Conservation (phyloP, 148 eudicot species). For the Silene latifolia region DNA sequence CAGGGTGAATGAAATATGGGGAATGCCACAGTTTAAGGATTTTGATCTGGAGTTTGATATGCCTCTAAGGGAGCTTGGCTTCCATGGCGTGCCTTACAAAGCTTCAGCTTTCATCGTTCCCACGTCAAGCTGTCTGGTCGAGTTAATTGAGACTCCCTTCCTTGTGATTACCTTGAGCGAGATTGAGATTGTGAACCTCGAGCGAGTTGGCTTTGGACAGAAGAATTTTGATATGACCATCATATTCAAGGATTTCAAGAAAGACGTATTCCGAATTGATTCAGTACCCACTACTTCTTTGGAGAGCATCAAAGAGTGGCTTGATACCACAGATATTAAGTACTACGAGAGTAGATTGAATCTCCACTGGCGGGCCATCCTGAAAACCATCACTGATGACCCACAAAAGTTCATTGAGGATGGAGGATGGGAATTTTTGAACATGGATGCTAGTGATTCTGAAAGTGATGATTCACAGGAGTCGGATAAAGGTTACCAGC, state of each 20-base stretch:
- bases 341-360: constrained; percentile 93
- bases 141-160: constrained; percentile 78
- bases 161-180: constrained; percentile 69
- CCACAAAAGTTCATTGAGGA: constrained; percentile 72
- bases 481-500: constrained; percentile 81
- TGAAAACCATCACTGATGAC: constrained; percentile 84
- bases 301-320: constrained; percentile 93
- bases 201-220: constrained; percentile 91
- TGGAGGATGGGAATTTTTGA: constrained; percentile 96
- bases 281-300: constrained; percentile 79
- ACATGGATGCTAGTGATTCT: constrained; percentile 79
- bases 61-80: constrained; percentile 94
- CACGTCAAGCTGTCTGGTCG: constrained; percentile 87
- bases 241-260: constrained; percentile 88
- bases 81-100: constrained; percentile 87
- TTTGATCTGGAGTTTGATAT: constrained; percentile 87
- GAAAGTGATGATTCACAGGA: constrained; percentile 70
- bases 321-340: constrained; percentile 84
- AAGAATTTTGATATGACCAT: constrained; percentile 93
- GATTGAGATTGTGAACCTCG: constrained; percentile 88
- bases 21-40: constrained; percentile 64
- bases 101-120: constrained; percentile 93
- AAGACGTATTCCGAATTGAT: constrained; percentile 81
- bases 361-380: constrained; percentile 77
- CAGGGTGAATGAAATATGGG: constrained; percentile 92